Conservation (phyloP, 2,329 filamentous ascomycete genomes). For the Exserohilum turcica region DNA sequence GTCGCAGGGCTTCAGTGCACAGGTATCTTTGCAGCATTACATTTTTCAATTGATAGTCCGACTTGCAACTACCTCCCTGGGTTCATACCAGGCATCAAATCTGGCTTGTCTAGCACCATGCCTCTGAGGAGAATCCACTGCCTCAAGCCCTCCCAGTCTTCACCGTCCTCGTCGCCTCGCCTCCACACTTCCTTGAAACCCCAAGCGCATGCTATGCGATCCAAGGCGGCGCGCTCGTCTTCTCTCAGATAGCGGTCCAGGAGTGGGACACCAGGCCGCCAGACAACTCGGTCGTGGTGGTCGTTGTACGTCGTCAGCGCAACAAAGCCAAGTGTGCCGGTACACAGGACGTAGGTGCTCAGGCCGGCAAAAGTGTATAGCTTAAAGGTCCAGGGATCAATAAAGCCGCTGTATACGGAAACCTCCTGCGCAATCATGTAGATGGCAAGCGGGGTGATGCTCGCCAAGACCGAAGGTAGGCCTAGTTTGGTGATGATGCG, state of each 20-base stretch:
- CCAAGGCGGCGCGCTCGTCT: slow-evolving; percentile 85
- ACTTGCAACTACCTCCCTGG: slow-evolving; percentile 12
- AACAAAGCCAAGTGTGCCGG: slow-evolving; percentile 79
- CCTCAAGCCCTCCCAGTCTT: slow-evolving; percentile 83
- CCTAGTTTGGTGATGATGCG: slow-evolving; percentile 70
- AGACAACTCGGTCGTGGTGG: slow-evolving; percentile 92
- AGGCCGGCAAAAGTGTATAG: slow-evolving; percentile 79
- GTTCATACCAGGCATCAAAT: slow-evolving; percentile 92
- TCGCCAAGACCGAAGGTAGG: slow-evolving; percentile 62
- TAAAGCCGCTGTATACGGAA: slow-evolving; percentile 70
- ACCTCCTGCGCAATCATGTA: slow-evolving; percentile 74
- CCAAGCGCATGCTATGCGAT: slow-evolving; percentile 86
- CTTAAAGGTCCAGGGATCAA: slow-evolving; percentile 76
- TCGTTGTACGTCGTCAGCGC: slow-evolving; percentile 88
- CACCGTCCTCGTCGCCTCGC: slow-evolving; percentile 86
- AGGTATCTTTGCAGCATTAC: too few species aligned
- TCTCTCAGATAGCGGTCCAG: slow-evolving; percentile 84
- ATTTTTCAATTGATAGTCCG: neutral
- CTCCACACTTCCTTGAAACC: slow-evolving; percentile 82
- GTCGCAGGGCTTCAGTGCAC: too few species aligned
- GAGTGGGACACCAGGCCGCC: slow-evolving; percentile 81
- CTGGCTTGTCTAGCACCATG: slow-evolving; percentile 88
- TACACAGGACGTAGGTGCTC: slow-evolving; percentile 80
- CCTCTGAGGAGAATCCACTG: slow-evolving; percentile 82
- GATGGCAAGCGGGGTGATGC: slow-evolving; percentile 67